These are phyloP conservation scores for Cyphellophora europaea DNA, from an alignment of 2,329 filamentous ascomycete genomes.

Conservation along the genomic window DNA sequence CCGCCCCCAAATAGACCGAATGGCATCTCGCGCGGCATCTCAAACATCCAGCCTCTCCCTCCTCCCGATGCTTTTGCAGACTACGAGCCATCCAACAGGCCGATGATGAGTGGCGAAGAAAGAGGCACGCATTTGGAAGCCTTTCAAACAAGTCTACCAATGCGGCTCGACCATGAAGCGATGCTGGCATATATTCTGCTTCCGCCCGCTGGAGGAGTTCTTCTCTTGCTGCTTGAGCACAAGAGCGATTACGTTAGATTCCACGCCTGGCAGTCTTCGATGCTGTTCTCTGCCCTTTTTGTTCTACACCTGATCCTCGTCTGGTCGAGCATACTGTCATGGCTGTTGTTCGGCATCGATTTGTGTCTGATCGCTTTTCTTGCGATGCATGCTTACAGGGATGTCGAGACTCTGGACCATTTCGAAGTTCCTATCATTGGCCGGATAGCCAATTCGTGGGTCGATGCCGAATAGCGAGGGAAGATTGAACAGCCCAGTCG, in stretches of 20 bases:
- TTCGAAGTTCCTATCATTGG: slow-evolving; percentile 87
- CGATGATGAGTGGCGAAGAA: slow-evolving; percentile 30
- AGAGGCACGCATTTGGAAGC: slow-evolving; percentile 58
- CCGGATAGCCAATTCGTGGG: slow-evolving; percentile 71
- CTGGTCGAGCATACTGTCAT: slow-evolving; percentile 76
- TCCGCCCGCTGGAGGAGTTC: slow-evolving; percentile 75
- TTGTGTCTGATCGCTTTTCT: slow-evolving; percentile 67
- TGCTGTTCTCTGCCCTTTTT: slow-evolving; percentile 65
- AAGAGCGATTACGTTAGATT: slow-evolving; percentile 98
- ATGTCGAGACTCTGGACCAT: slow-evolving; percentile 60
- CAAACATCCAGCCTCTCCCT: slow-evolving; percentile 29
- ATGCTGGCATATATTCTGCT: slow-evolving; percentile 77
- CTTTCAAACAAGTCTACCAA: slow-evolving; percentile 82
- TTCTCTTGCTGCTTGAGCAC: slow-evolving; percentile 77
- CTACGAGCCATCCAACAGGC: slow-evolving; percentile 16
- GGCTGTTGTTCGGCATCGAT: slow-evolving; percentile 71
- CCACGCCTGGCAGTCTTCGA: slow-evolving; percentile 88
- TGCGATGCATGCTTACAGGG: slow-evolving; percentile 69
- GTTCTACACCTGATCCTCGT: slow-evolving; percentile 74
- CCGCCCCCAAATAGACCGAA: slow-evolving; percentile 38
- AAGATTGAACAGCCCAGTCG: too few species aligned
- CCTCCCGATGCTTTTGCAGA: slow-evolving; percentile 30
- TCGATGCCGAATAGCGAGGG: slow-evolving; percentile 92
- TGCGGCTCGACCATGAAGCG: slow-evolving; percentile 83
- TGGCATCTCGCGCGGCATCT: slow-evolving; percentile 31